Conservation (phyloP, 768 basidiomycete species). For the Rhizopogon vinicolor region DNA sequence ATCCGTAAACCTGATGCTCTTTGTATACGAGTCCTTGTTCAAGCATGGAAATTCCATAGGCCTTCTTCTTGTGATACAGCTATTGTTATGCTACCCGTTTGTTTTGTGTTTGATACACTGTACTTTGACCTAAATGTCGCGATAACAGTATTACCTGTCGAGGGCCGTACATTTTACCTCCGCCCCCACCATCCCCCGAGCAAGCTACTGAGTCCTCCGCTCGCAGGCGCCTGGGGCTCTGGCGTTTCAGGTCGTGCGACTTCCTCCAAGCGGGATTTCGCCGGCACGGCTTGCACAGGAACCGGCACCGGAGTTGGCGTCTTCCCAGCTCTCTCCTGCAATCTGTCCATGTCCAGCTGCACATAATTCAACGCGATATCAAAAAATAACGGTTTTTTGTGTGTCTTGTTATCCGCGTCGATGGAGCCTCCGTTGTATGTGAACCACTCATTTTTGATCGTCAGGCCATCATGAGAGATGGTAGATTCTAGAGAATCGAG, state of each 20-base stretch:
- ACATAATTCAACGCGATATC: conserved; percentile 94
- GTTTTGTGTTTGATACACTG: no score
- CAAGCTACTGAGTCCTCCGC: conserved; percentile 50
- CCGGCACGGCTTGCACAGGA: conserved; percentile 21
- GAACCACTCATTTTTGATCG: conserved; percentile 75
- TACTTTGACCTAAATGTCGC: no score
- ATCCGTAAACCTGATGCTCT: no score
- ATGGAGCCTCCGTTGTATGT: conserved; percentile 65
- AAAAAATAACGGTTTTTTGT: conserved; percentile 89
- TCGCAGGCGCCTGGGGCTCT: conserved; percentile 38
- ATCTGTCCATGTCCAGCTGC: conserved; percentile 75
- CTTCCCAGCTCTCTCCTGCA: conserved; percentile 71
- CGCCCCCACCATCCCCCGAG: conserved; percentile 77
- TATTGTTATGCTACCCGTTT: no score
- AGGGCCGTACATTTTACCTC: conserved; percentile 7
- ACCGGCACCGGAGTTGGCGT: conserved; percentile 19
- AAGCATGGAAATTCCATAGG: no score
- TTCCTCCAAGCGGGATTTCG: conserved; percentile 56
- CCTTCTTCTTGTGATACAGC: no score
- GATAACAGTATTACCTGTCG: background rate
- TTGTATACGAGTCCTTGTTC: no score
- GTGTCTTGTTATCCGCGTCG: conserved; percentile 38
- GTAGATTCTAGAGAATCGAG: conserved; percentile 50
- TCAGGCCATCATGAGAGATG: conserved; percentile 41
- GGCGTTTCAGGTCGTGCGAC: conserved; percentile 42